Conservation (phyloP, 2,329 filamentous ascomycete genomes). For the Phaeosphaeria sp. region DNA sequence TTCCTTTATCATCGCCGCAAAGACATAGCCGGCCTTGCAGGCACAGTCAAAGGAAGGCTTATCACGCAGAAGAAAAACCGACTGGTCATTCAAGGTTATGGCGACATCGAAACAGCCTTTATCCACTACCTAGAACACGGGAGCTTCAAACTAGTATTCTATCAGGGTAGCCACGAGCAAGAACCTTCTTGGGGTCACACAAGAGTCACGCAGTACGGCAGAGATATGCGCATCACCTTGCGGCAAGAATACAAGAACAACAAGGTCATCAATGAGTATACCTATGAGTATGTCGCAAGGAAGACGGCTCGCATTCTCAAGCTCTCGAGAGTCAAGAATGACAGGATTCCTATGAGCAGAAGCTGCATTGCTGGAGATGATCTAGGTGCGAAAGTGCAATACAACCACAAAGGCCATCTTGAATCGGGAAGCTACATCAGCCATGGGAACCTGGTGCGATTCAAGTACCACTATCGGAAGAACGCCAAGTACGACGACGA, state of each 20-base stretch:
- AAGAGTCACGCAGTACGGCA: slow-evolving; percentile 57
- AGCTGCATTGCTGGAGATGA: slow-evolving; percentile 56
- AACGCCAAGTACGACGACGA: slow-evolving; percentile 62
- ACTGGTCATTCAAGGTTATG: slow-evolving; percentile 56
- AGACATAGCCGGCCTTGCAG: slow-evolving; percentile 56
- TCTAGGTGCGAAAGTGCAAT: slow-evolving; percentile 57
- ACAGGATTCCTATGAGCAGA: slow-evolving; percentile 47
- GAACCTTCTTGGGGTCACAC: slow-evolving; percentile 56
- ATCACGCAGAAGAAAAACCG: slow-evolving; percentile 56
- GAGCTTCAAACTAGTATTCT: slow-evolving; percentile 49
- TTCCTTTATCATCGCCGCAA: slow-evolving; percentile 59
- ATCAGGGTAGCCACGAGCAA: slow-evolving; percentile 47
- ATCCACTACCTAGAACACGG: slow-evolving; percentile 46
- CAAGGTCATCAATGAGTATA: slow-evolving; percentile 55
- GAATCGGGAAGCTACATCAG: slow-evolving; percentile 62
- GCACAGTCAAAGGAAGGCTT: slow-evolving; percentile 58
- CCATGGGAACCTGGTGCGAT: slow-evolving; percentile 60
- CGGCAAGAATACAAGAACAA: slow-evolving; percentile 56
- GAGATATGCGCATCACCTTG: slow-evolving; percentile 53
- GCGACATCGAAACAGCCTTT: slow-evolving; percentile 60
- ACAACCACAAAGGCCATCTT: slow-evolving; percentile 61
- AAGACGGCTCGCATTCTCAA: slow-evolving; percentile 41
- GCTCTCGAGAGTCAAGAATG: slow-evolving; percentile 49
- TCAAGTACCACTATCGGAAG: slow-evolving; percentile 63
- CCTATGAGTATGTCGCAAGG: slow-evolving; percentile 55